phyloP scores from a whole-genome alignment of 2,329 filamentous ascomycete genomes.

The Fusarium sp. region DNA sequence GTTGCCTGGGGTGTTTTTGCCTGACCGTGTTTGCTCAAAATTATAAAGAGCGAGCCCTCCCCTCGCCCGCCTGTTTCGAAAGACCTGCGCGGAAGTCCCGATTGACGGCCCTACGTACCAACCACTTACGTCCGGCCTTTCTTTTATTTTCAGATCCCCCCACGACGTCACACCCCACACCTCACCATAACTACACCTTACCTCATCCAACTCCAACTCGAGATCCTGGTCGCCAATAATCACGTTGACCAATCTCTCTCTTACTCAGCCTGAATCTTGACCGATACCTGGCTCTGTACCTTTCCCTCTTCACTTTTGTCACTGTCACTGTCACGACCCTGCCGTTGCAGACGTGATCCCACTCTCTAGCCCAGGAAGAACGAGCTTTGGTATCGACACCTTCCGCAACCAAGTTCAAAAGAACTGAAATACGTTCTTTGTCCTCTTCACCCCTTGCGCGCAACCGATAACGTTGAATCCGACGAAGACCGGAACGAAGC shows the following conservation, averaged over 20 bases:
- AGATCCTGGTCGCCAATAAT: constrained; percentile 37
- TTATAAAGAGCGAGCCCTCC: constrained; percentile 69
- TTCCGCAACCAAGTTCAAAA: constrained; percentile 49
- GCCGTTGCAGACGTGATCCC: constrained; percentile 38
- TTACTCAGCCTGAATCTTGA: constrained; percentile 21
- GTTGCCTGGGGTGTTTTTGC: constrained; percentile 60
- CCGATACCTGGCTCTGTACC: constrained; percentile 21
- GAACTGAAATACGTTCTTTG: constrained; percentile 61
- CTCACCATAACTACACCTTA: constrained; percentile 20
- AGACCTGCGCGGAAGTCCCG: constrained; percentile 68
- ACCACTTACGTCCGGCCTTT: constrained; percentile 62
- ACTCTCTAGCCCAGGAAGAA: constrained; percentile 44
- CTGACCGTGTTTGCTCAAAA: constrained; percentile 59
- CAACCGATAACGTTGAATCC: constrained; percentile 54
- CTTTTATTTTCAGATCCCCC: constrained; percentile 52
- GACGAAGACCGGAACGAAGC: constrained; percentile 54
- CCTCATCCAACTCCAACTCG: constrained; percentile 7
- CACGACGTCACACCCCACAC: constrained; percentile 54
- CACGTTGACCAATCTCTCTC: constrained; percentile 39
- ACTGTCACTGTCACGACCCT: constrained; percentile 34
- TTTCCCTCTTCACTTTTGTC: constrained; percentile 29
- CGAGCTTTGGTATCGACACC: constrained; percentile 47
- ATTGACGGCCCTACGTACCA: constrained; percentile 67
- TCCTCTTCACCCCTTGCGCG: constrained; percentile 51
- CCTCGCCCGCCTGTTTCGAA: constrained; percentile 64